A percentile compares a stretch with the other conserved stretches of the same genome.
Conservation (phyloP, 2,329 filamentous ascomycete species). For the Cladosporium colombiae region DNA sequence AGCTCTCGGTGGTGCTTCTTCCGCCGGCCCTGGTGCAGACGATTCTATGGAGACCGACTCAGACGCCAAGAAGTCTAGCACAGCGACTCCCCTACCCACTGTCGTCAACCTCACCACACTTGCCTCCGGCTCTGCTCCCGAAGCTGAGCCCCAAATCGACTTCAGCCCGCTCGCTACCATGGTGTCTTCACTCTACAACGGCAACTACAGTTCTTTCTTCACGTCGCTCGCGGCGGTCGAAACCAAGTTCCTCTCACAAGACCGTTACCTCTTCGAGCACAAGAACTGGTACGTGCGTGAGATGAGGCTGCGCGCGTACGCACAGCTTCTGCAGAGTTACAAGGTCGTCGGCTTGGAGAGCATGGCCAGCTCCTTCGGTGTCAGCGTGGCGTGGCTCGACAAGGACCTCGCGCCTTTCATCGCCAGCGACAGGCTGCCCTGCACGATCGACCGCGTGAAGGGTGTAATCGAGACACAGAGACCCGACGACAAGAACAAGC, state of each 20-base stretch:
- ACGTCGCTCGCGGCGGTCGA: conserved; percentile 84
- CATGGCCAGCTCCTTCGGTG: conserved; percentile 96
- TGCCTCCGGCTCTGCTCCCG: conserved; percentile 56
- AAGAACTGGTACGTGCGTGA: conserved; percentile 96
- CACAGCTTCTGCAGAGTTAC: conserved; percentile 96
- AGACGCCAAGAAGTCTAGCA: conserved; percentile 39
- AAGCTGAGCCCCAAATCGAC: conserved; percentile 76
- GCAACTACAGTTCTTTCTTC: conserved; percentile 94
- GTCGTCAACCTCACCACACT: conserved; percentile 88
- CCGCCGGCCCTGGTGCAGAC: conserved; percentile 73
- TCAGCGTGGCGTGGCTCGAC: conserved; percentile 94
- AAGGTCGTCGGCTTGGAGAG: conserved; percentile 93
- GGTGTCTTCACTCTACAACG: conserved; percentile 88
- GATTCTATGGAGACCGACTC: conserved; percentile 61
- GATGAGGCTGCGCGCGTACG: conserved; percentile 95
- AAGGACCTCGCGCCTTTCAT: conserved; percentile 96
- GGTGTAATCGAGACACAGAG: conserved; percentile 98
- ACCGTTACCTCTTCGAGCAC: conserved; percentile 94
- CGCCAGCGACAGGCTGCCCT: conserved; percentile 87
- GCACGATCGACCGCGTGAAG: conserved; percentile 95
- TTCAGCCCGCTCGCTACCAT: conserved; percentile 85
- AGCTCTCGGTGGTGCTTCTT: conserved; percentile 76
- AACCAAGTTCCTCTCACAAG: conserved; percentile 88
- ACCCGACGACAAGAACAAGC: conserved; percentile 99
- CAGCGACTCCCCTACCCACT: conserved; percentile 54